These are phyloP conservation scores for Phytophthora hybrid DNA, from an alignment of 352 stramenopile genomes.

Conservation along the genomic window DNA sequence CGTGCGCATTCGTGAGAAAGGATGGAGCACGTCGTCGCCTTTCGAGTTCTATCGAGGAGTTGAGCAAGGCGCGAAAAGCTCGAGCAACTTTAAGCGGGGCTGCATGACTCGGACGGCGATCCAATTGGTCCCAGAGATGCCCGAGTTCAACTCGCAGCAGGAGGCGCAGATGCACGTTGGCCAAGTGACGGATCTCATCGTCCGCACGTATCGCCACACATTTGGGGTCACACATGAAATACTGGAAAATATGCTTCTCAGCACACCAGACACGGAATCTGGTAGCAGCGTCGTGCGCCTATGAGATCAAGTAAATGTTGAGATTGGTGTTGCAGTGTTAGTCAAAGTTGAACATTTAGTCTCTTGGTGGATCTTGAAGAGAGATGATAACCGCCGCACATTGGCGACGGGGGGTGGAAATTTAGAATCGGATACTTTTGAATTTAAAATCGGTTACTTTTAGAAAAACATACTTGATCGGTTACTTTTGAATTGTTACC, in stretches of 20 bases:
- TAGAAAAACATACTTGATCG: too few relatives aligned
- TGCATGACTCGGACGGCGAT: constrained; percentile 32
- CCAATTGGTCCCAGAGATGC: constrained; percentile 37
- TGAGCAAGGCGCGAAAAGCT: constrained; percentile 6
- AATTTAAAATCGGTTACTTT: too few relatives aligned
- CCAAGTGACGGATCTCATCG: constrained; percentile 40
- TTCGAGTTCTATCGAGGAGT: constrained; percentile 39
- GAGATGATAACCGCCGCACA: too few relatives aligned
- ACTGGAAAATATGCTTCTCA: constrained; percentile 25
- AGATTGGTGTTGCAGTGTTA: not conserved
- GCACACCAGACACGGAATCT: not conserved
- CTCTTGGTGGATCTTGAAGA: not conserved
- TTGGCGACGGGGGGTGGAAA: too few relatives aligned
- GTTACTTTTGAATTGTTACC: too few relatives aligned
- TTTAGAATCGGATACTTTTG: too few relatives aligned
- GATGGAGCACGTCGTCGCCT: constrained; percentile 36
- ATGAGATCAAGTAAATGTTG: not conserved
- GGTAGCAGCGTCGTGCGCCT: not conserved
- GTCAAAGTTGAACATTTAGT: not conserved
- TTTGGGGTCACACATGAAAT: constrained; percentile 33
- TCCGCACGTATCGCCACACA: constrained; percentile 36
- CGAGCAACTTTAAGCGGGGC: constrained; percentile 20
- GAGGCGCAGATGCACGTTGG: constrained; percentile 36
- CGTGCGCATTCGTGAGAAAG: constrained; percentile 41
- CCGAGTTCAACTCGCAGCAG: constrained; percentile 23